Base-by-base conservation (phyloP, 306 rosid genomes). In the Cicer yamashitae region DNA sequence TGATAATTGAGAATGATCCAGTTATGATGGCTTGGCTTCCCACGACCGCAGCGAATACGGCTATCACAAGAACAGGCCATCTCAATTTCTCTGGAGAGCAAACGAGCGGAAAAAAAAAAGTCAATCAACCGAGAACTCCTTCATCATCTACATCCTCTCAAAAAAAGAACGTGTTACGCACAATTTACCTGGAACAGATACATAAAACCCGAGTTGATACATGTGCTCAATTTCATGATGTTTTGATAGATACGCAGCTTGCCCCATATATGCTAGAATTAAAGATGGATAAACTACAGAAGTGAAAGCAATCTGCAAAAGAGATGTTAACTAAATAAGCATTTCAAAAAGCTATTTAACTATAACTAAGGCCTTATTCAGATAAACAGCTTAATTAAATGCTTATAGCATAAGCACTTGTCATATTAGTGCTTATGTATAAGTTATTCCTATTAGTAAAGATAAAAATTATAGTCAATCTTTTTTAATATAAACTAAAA, bases 21-120 rank as follows among this genome's bases (percentile, higher is more conserved):
- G 98, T 90, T 69, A 94, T 94, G 78, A 94, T 90, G 78, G 97
- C 97, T 76, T 94, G 99, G 86, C 99, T 94, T 71, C 96, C 99
- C 43, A 94, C 99, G 41, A 94, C 92, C 2, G 99, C 97, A 47
- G 96, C 96, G 58, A 94, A 94, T 76, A 94, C 79, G 56, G 96
- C 99, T 80, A 94, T 84, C n/a, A 90, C 85, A 39, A 94, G 92
- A 78, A 94, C 88, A 38, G 99, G 99, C 96, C 96, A 92, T 82
- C 96, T 88, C 73, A 94, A 45, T 34, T 86, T 83, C 70, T 85
- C 99, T 94, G 91, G 47, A 85, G 77, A 38, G 75, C 7, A 67
- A 38, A 81, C 52, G 75, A 62, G 71, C 39, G 2, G 22, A n/a
- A 67, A 77, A 61, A 63, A 75, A 61, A 77, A 61, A 39, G 78